These are phyloP conservation scores for Lichtheimia hyalospora DNA, from an alignment of 371 early-diverging fungal species.

Conservation along the genomic window DNA sequence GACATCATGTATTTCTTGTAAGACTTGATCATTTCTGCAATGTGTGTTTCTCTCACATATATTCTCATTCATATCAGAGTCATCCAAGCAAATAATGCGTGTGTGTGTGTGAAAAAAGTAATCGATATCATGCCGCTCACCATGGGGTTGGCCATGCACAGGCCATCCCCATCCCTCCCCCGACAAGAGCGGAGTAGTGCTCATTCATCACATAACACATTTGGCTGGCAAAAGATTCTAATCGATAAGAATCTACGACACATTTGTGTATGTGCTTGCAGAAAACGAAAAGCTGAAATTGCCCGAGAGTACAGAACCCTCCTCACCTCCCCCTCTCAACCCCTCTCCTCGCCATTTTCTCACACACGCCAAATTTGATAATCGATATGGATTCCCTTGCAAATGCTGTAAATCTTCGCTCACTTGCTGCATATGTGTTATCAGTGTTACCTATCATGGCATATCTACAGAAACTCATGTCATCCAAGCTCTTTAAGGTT, in stretches of 20 bases:
- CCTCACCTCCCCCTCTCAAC: not conserved
- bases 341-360: not conserved
- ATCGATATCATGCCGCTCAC: no score
- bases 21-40: conserved; percentile 10
- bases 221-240: not conserved
- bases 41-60: no score
- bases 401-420: not conserved
- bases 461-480: no score
- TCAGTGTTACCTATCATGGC: not conserved
- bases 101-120: no score
- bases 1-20: conserved; percentile 9
- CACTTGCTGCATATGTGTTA: not conserved
- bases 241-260: not conserved
- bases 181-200: not conserved
- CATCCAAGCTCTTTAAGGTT: no score
- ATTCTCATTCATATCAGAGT: no score
- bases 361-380: not conserved
- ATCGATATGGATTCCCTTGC: not conserved
- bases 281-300: not conserved
- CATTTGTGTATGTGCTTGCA: not conserved
- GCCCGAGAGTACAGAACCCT: not conserved
- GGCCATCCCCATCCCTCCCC: not conserved
- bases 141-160: not conserved
- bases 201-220: no score
- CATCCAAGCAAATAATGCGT: no score